Conservation (phyloP, 768 basidiomycete genomes). For the Mycena venus region DNA sequence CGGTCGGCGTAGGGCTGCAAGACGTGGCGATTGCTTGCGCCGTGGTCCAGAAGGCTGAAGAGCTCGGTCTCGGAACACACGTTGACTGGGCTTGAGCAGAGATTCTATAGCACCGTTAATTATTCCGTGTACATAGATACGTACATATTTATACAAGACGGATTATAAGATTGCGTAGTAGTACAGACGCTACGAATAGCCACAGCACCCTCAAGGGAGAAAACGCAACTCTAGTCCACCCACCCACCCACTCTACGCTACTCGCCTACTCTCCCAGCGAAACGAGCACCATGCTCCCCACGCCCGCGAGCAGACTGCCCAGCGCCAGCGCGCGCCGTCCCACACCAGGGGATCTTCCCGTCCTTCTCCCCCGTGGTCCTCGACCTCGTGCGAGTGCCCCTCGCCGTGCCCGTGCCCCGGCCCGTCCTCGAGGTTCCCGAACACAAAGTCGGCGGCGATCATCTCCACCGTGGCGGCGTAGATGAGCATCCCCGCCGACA, state of each 20-base stretch:
- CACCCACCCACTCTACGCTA: neutral
- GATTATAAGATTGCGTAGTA: slow-evolving; percentile 13
- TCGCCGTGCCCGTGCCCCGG: slow-evolving; percentile 39
- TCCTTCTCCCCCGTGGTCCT: slow-evolving; percentile 28
- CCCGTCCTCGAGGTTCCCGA: slow-evolving; percentile 61
- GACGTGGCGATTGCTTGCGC: slow-evolving; percentile 86
- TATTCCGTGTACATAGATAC: slow-evolving; percentile 11
- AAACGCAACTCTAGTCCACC: neutral
- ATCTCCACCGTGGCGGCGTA: slow-evolving; percentile 90
- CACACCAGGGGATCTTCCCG: slow-evolving; percentile 32
- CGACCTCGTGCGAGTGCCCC: slow-evolving; percentile 28
- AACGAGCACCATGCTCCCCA: slow-evolving; percentile 72
- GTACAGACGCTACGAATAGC: slow-evolving; percentile 14
- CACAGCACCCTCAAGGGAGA: slow-evolving; percentile 14
- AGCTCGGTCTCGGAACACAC: slow-evolving; percentile 63
- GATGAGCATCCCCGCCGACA: slow-evolving; percentile 87
- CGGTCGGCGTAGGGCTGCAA: slow-evolving; percentile 89
- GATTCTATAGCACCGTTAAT: neutral
- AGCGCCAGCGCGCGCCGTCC: slow-evolving; percentile 69
- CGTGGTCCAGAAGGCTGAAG: slow-evolving; percentile 73
- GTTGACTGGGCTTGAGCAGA: slow-evolving; percentile 45
- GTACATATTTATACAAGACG: slow-evolving; percentile 22
- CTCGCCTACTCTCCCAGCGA: slow-evolving; percentile 64
- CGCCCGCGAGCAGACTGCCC: slow-evolving; percentile 71
- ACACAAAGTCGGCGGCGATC: slow-evolving; percentile 89